A percentile compares a stretch with the other conserved stretches of the same genome.
Evolutionary conservation across 768 basidiomycete species (phyloP).

Genomic region (Lyophyllum decastes): DNA sequence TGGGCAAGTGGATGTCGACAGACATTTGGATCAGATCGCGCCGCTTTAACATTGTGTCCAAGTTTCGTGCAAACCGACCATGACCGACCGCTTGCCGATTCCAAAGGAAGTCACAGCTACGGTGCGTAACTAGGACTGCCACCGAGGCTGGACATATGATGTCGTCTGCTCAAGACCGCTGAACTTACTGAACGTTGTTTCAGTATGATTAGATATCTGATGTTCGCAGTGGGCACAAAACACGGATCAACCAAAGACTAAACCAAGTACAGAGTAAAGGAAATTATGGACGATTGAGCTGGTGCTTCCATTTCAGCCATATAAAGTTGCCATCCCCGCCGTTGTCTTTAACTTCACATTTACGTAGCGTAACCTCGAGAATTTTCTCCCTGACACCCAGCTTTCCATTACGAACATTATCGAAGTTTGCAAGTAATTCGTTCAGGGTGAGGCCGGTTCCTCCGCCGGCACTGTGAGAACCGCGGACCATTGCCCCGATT

Average conservation of each 20-base stretch:
- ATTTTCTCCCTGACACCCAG: constrained; percentile 76
- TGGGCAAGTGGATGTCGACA: constrained; percentile 4
- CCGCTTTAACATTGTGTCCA: neutral
- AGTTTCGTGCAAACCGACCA: neutral
- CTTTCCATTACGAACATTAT: constrained; percentile 48
- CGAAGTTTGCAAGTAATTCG: constrained; percentile 63
- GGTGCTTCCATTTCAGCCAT: constrained; percentile 63
- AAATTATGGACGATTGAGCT: constrained; percentile 24
- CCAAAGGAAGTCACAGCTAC: neutral
- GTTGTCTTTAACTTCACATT: constrained; percentile 62
- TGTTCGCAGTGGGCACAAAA: neutral
- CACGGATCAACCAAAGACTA: neutral
- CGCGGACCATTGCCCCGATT: constrained; percentile 66
- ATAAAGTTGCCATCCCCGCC: constrained; percentile 54
- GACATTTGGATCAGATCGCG: constrained; percentile 10
- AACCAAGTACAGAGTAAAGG: constrained; percentile 1
- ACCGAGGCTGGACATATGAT: neutral
- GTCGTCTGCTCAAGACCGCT: neutral
- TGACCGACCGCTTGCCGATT: neutral
- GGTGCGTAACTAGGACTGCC: neutral
- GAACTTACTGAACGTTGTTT: neutral
- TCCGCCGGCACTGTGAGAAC: constrained; percentile 63
- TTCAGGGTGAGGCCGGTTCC: constrained; percentile 59
- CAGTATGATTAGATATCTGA: neutral
- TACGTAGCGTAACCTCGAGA: constrained; percentile 70